phyloP scores from a whole-genome alignment of 2,329 filamentous ascomycete genomes.

The Sarocladium oryzae region DNA sequence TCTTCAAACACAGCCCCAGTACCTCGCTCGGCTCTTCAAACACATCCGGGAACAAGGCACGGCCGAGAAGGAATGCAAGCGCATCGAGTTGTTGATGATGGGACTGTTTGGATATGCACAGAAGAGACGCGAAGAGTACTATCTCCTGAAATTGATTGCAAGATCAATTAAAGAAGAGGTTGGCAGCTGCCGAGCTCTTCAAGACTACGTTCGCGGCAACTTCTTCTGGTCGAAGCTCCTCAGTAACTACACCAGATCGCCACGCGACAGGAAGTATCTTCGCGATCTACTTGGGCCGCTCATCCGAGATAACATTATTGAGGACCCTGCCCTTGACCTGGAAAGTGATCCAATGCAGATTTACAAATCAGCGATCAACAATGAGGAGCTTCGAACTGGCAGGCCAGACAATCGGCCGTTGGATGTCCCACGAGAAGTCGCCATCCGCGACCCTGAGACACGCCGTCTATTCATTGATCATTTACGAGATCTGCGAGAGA shows the following conservation, averaged over 20 bases:
- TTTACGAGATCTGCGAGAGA: conserved; percentile 86
- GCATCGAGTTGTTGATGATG: conserved; percentile 91
- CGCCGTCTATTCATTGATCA: conserved; percentile 90
- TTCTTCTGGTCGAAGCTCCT: conserved; percentile 92
- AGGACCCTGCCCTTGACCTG: conserved; percentile 82
- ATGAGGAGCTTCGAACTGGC: conserved; percentile 91
- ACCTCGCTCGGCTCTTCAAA: conserved; percentile 82
- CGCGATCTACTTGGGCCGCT: conserved; percentile 78
- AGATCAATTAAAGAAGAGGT: conserved; percentile 82
- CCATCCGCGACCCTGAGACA: conserved; percentile 93
- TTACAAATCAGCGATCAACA: conserved; percentile 90
- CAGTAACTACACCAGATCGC: conserved; percentile 80
- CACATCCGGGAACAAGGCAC: conserved; percentile 76
- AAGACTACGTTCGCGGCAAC: conserved; percentile 83
- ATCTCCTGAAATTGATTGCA: conserved; percentile 80
- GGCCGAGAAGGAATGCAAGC: conserved; percentile 85
- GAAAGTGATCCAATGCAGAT: conserved; percentile 98
- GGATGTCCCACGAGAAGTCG: conserved; percentile 83
- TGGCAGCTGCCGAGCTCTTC: conserved; percentile 62
- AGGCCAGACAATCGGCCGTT: conserved; percentile 72
- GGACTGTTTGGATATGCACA: conserved; percentile 95
- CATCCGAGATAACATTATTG: conserved; percentile 86
- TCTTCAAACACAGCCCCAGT: conserved; percentile 92
- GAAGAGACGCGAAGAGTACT: conserved; percentile 94
- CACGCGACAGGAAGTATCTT: conserved; percentile 86